Percentiles rank a stretch among this genome's conserved stretches.
Conservation (phyloP, 2,329 filamentous ascomycete species). For the Verticillium albo-atrum region DNA sequence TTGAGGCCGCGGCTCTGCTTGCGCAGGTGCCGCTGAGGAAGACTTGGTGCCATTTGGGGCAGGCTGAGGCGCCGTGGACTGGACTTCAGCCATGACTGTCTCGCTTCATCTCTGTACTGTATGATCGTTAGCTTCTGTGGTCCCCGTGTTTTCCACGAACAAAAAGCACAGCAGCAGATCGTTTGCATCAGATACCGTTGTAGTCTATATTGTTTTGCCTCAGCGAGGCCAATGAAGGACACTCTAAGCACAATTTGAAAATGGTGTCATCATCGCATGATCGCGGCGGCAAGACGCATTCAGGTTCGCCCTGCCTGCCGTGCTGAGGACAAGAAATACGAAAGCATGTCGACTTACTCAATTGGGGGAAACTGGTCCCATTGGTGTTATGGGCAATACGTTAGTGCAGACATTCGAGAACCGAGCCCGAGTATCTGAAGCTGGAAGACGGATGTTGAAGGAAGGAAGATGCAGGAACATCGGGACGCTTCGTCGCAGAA, state of each 20-base stretch:
- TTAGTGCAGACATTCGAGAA: not conserved
- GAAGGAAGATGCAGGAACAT: not conserved
- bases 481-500: not conserved
- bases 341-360: slow-evolving; percentile 15
- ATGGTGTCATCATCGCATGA: slow-evolving; percentile 55
- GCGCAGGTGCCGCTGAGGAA: slow-evolving; percentile 14
- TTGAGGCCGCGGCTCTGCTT: slow-evolving; percentile 11
- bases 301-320: not conserved
- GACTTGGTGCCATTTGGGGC: slow-evolving; percentile 4
- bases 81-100: slow-evolving; percentile 37
- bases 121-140: slow-evolving; percentile 11
- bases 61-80: slow-evolving; percentile 9
- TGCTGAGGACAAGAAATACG: slow-evolving; percentile 3
- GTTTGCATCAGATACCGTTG: slow-evolving; percentile 87
- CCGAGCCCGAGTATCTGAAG: not conserved
- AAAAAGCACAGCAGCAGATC: slow-evolving; percentile 11
- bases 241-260: slow-evolving; percentile 52
- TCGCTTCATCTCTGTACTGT: slow-evolving; percentile 43
- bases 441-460: not conserved
- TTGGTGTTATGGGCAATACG: not conserved
- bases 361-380: slow-evolving; percentile 7
- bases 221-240: slow-evolving; percentile 56
- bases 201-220: slow-evolving; percentile 75
- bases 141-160: not conserved
- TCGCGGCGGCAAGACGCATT: slow-evolving; percentile 12